Evolutionary conservation across 352 stramenopile genomes (phyloP), one percentile per base, ranked within the genome.

Genomic region (Phytopythium litorale): DNA sequence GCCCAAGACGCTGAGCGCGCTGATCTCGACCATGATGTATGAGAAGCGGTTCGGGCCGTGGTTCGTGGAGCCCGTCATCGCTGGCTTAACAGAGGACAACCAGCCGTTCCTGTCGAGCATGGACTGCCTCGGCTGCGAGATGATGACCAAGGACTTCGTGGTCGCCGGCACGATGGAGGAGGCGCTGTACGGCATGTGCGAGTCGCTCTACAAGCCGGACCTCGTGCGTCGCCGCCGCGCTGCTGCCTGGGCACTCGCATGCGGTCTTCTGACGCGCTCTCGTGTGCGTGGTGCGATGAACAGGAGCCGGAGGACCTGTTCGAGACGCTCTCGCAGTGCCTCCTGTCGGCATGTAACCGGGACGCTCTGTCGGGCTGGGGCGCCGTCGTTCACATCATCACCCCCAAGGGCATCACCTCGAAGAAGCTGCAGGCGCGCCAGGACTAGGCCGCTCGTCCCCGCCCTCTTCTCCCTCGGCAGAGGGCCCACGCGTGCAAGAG

Each of bases 11-110:
- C 97, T 99, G 61, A 96, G 89, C 53, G 91, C 97, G 64, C 75
- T 99, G 63, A 61, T 99, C 35, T 98, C 89, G 35, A 95, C 89
- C 66, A 94, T 99, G 72, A 92, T 99, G 71, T 99, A 99, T 78
- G 95, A 99, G 78, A 99, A 99, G 72, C 81, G 97, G 62, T 99
- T 99, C 75, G 98, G 97, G 25, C 98, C 98, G 55, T 99, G 98
- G 81, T 99, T 99, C 77, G 86, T 98, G 23, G 97, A 99, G 75
- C 98, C 98, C 8, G 82, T 99, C 13, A 97, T 99, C 57, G 97
- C 97, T 7, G 98, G 98, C 7, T 75, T 99, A 16, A 97, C 81
- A 43, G 82, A 94, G 50, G 88, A 99, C 63, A 96, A 97, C 72
- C 91, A 97, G 67, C 98, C 98, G 1, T 99, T 99, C 80, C 73